Evolutionary conservation across 176 grass and related monocot genomes (phyloP).

Genomic region (Cenchrus purpureus): DNA sequence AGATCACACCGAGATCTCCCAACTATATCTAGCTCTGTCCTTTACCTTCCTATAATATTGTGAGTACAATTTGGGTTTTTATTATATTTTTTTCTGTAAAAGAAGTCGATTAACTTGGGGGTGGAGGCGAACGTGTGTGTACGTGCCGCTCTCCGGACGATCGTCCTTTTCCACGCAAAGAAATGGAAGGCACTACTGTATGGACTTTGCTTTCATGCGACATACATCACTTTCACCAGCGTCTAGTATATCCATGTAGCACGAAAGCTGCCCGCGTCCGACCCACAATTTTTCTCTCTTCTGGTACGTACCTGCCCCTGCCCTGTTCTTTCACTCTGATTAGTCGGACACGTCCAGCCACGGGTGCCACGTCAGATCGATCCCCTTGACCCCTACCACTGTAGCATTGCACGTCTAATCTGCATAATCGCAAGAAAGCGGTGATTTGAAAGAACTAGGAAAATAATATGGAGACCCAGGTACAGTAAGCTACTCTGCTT

Average conservation of each 20-base stretch:
- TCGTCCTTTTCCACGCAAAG: conserved; percentile 32
- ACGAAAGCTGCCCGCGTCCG: conserved; percentile 32
- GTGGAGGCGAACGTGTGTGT: neutral
- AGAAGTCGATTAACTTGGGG: neutral
- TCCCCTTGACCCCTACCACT: neutral
- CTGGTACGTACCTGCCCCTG: neutral
- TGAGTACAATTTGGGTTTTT: neutral
- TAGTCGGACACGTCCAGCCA: neutral
- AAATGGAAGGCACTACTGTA: neutral
- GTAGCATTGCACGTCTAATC: conserved; percentile 10
- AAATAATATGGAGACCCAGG: neutral
- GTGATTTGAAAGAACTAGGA: neutral
- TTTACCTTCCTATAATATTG: neutral
- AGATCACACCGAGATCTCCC: conserved; percentile 19
- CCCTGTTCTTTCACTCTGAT: conserved; percentile 32
- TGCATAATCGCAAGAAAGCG: neutral
- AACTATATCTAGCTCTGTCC: neutral
- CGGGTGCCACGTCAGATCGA: neutral
- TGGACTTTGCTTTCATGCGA: conserved; percentile 40
- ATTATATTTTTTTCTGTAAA: neutral
- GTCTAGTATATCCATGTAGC: conserved; percentile 44
- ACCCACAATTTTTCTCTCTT: neutral
- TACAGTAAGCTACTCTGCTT: neutral
- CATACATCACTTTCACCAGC: conserved; percentile 40
- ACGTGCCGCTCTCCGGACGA: neutral